Conservation (phyloP, 1,284 basidiomycete species). For the Ustilago shanxiensis region DNA sequence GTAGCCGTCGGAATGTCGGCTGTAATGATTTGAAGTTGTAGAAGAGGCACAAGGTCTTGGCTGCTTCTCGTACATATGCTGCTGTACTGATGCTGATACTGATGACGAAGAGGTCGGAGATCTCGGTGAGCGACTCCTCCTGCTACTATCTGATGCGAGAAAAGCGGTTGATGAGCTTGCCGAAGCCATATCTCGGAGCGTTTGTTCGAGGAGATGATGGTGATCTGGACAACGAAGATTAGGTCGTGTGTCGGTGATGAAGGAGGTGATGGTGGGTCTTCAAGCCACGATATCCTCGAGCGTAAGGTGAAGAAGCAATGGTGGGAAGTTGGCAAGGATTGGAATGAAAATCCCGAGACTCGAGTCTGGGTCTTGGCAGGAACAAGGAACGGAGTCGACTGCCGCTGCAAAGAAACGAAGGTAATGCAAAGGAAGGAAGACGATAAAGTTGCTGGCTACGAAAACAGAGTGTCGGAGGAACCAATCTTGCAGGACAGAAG, state of each 20-base stretch:
- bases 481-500: slow-evolving; percentile 1
- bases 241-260: neutral
- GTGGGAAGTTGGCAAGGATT: neutral
- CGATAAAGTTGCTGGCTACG: slow-evolving; percentile 6
- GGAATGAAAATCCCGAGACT: neutral
- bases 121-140: neutral
- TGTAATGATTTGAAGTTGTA: neutral
- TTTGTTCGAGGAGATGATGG: neutral
- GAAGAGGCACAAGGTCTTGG: neutral
- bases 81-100: neutral
- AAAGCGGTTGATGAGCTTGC: slow-evolving; percentile 5
- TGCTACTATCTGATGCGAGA: slow-evolving; percentile 1
- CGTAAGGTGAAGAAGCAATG: neutral
- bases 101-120: slow-evolving; percentile 1
- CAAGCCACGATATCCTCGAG: neutral
- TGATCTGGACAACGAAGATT: neutral
- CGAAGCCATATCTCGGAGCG: slow-evolving; percentile 15
- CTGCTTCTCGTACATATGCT: neutral
- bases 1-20: neutral
- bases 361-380: neutral
- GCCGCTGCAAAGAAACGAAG: neutral
- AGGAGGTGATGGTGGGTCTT: neutral
- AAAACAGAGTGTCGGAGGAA: neutral
- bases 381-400: neutral
- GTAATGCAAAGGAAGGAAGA: neutral